A percentile compares a stretch with the other conserved stretches of the same genome.
These are phyloP conservation scores for Trichoderma sp. DNA, from an alignment of 2,329 filamentous ascomycete genomes.

Conservation along the genomic window DNA sequence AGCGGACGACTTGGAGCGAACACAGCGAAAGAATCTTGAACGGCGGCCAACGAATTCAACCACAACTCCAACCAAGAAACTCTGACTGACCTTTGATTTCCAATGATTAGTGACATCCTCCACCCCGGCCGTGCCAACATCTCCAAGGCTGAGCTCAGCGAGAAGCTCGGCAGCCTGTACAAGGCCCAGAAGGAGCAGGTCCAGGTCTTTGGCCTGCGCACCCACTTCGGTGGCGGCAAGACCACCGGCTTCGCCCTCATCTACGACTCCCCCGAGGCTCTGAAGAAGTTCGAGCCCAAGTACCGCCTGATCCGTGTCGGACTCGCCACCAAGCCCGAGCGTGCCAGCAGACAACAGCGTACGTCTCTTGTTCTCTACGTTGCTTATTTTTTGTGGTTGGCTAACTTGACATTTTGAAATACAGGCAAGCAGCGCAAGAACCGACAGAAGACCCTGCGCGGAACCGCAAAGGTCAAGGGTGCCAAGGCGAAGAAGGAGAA, in stretches of 20 bases:
- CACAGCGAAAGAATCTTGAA: neutral
- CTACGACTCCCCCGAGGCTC: conserved; percentile 96
- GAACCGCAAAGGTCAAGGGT: conserved; percentile 98
- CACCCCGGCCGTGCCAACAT: conserved; percentile 98
- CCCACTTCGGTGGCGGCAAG: conserved; percentile 99
- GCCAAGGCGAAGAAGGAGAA: conserved; percentile 92
- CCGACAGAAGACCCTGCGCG: conserved; percentile 97
- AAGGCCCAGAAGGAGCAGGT: conserved; percentile 98
- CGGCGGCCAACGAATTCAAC: neutral
- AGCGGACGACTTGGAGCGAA: neutral
- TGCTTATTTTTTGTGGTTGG: neutral
- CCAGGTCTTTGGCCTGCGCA: conserved; percentile 97
- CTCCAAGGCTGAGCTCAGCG: conserved; percentile 97
- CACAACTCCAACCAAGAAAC: neutral
- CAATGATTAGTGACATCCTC: conserved; percentile 83
- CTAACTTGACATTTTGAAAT: conserved; percentile 34
- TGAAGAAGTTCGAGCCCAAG: conserved; percentile 99
- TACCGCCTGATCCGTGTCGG: conserved; percentile 96
- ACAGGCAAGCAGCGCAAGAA: conserved; percentile 99
- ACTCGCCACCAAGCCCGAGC: conserved; percentile 92
- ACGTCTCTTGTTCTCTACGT: conserved; percentile 54
- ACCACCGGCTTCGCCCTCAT: conserved; percentile 97
- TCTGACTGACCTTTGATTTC: conserved; percentile 23
- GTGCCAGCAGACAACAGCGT: conserved; percentile 98
- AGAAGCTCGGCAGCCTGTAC: conserved; percentile 94